These are phyloP conservation scores for Dactylorhiza incarnata DNA, from an alignment of 106 monocot genomes.

Conservation along the genomic window DNA sequence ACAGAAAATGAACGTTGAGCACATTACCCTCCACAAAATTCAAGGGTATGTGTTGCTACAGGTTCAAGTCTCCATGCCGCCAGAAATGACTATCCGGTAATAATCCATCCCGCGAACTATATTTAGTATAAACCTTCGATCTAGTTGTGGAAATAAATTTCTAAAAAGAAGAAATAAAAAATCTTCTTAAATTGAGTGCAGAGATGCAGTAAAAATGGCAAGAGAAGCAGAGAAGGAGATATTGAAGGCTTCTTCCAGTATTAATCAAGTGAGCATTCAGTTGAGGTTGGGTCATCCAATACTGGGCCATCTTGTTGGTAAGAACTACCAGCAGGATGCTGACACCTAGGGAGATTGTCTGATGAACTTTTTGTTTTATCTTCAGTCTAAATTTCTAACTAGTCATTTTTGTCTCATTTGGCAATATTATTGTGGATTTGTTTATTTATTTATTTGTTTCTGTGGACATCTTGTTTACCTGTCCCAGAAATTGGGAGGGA, in stretches of 20 bases:
- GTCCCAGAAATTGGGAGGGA: too few relatives aligned
- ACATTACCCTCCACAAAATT: slow-evolving; percentile 55
- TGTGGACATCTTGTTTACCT: too few relatives aligned
- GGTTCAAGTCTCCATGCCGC: slow-evolving; percentile 68
- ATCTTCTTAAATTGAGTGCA: slow-evolving; percentile 5
- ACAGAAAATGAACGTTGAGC: slow-evolving; percentile 73
- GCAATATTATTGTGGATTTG: too few relatives aligned
- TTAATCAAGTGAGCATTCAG: slow-evolving; percentile 71
- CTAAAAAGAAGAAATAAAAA: too few relatives aligned
- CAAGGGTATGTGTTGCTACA: slow-evolving; percentile 60
- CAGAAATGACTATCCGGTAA: slow-evolving; percentile 59
- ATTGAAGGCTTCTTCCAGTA: slow-evolving; percentile 34
- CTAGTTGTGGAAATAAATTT: neutral
- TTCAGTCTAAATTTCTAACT: too few relatives aligned
- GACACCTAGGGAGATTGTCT: neutral
- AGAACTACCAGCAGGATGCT: neutral
- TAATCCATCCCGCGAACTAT: neutral
- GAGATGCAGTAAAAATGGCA: slow-evolving; percentile 75
- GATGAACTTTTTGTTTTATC: too few relatives aligned
- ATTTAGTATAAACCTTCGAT: neutral
- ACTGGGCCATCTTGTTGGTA: neutral
- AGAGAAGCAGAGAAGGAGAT: slow-evolving; percentile 64
- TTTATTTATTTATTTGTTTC: too few relatives aligned
- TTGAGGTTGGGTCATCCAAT: slow-evolving; percentile 54
- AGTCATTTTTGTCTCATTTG: too few relatives aligned